Evolutionary conservation across 1,139 yeast species (phyloP), one percentile per base, ranked within the genome.

Genomic region (Kodamaea ohmeri): DNA sequence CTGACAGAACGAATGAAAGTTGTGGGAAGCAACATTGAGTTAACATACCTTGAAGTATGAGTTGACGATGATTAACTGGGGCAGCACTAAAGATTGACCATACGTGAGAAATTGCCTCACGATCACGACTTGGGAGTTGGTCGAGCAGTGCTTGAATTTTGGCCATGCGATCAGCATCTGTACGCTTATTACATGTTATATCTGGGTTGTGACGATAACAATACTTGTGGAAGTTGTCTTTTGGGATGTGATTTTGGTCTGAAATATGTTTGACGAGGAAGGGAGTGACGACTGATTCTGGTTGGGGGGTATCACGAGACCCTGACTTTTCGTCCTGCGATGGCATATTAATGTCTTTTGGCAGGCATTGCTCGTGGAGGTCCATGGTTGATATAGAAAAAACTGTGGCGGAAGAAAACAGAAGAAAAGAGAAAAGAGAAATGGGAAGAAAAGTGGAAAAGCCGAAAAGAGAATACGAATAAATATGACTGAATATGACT

Each of bases 11-110:
- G 45, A 80, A 80, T 11, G 96, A 86, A 16, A 92, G 70, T 55
- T 90, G 97, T 1, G 97, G 97, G 63, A 89, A 90, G 53, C 98
- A 92, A 60, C 97, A 88, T 56, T 88, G 96, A 9, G 90, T 74
- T 34, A 92, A 65, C 24, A 92, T 64, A 1, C 97, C 97, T 55
- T 85, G 86, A 37, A 92, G 63, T 3, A 92, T 86, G 36, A 90
- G 66, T 40, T 78, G 75, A 36, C 97, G 71, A 57, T 80, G 89
- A 35, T 68, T 75, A 41, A 71, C 69, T 16, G 82, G 83, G 7
- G 96, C 80, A 24, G 89, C 81, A 38, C 85, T 67, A 61, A 85
- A 84, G 33, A 84, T 73, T 28, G 90, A 72, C 95, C 95, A 82
- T 27, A 84, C 81, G 52, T 83, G 84, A 40, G 80, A 67, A 41